A percentile compares a stretch with the other conserved stretches of the same genome.
Evolutionary conservation across 2,329 filamentous ascomycete genomes (phyloP).

Genomic region (Phoma sp.): DNA sequence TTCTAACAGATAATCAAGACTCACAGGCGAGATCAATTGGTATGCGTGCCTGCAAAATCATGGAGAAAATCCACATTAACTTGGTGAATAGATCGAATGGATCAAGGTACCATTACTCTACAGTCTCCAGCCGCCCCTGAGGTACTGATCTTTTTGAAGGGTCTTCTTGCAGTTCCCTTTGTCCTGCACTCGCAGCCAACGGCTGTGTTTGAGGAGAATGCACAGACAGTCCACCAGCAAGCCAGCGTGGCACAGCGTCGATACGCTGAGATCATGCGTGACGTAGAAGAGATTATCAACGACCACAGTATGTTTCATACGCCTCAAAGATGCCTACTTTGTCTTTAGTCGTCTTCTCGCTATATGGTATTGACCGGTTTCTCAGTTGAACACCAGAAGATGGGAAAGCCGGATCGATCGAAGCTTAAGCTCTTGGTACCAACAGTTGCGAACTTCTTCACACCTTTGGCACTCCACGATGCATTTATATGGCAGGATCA

Average conservation of each 20-base stretch:
- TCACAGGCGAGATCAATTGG: slow-evolving; percentile 89
- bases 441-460: slow-evolving; percentile 92
- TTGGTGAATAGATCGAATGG: slow-evolving; percentile 73
- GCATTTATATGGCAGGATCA: slow-evolving; percentile 91
- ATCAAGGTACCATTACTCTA: slow-evolving; percentile 69
- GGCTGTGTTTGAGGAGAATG: slow-evolving; percentile 77
- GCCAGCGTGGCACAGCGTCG: slow-evolving; percentile 82
- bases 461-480: slow-evolving; percentile 81
- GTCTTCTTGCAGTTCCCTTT: slow-evolving; percentile 88
- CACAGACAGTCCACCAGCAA: slow-evolving; percentile 72
- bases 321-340: neutral
- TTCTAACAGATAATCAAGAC: slow-evolving; percentile 65
- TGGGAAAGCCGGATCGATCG: slow-evolving; percentile 72
- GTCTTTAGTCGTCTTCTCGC: neutral
- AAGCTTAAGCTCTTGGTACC: slow-evolving; percentile 94
- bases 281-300: slow-evolving; percentile 89
- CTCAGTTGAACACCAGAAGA: slow-evolving; percentile 73
- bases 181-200: slow-evolving; percentile 96
- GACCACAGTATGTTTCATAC: slow-evolving; percentile 74
- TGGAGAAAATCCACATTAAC: neutral
- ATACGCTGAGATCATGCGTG: slow-evolving; percentile 93
- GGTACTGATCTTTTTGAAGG: slow-evolving; percentile 26
- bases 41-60: slow-evolving; percentile 59
- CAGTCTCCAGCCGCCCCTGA: neutral
- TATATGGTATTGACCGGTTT: slow-evolving; percentile 7